Evolutionary conservation across 2,329 filamentous ascomycete species (phyloP), one percentile per base, ranked within the genome.

Genomic region (Nothopassalora personata): DNA sequence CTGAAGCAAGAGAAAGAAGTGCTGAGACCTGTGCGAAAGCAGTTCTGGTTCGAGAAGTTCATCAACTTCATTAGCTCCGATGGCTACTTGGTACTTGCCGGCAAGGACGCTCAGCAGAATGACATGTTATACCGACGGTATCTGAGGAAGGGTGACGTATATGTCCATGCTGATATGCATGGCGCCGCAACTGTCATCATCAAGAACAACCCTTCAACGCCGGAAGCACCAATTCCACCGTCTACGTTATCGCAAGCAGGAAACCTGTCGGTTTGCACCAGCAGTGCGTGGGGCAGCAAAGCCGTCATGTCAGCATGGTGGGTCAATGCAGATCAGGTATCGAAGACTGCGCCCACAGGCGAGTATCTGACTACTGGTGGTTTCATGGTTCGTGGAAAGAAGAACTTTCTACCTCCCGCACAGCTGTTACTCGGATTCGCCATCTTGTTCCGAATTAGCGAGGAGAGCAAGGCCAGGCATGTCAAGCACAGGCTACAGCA

Each of bases 31-130:
- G 87, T 96, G 8, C 84, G 94, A 57, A 88, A 86, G 69, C 88
- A 87, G 65, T 83, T 92, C 68, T 99, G 94, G 94, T 99, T 97
- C 66, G 94, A 99, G 70, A 99, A 99, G 74, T 99, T 96, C 68
- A 80, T 86, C 30, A 97, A 91, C 82, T 99, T 99, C 76, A 84
- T 97, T 66, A 97, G 92, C 0, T 95, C 91, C 0, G 94, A 99
- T 70, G 92, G 93, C 4, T 97, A 97, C 72, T 81, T 99, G 5
- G 89, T 97, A 0, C 81, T 99, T 15, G 93, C 65, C 48, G 93
- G 91, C 15, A 91, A 90, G 62, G 94, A 99, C 76, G 83, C 86
- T 1, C 88, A 90, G 67, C 94, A 99, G 72, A 91, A 89, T 68
- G 94, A 99, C 72, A 87, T 92, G 45, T 79, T 99, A n/a, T 99